Base-by-base conservation (phyloP, 352 stramenopile genomes). In the Pythium chondricola region DNA sequence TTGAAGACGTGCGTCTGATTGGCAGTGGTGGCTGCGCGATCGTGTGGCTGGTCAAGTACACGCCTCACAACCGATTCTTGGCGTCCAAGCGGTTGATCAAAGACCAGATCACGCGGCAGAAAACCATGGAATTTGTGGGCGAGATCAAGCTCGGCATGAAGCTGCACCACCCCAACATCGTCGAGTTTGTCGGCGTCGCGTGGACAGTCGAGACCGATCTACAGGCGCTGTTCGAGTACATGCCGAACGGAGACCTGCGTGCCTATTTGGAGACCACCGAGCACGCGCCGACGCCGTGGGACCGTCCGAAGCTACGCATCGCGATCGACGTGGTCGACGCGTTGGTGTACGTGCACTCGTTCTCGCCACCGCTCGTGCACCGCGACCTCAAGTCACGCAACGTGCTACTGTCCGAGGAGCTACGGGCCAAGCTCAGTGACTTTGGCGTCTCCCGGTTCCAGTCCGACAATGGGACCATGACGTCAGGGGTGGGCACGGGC, bases 101-200 rank as follows among this genome's bases (percentile, higher is more conserved):
- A 5, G 71, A 82, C 43, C 61, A 84, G 16, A 48, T 70, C 2
- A 81, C 62, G 3, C 61, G 62, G 6, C 56, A 74, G 24, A 61
- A 65, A 13, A 78, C 59, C 0, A 57, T 72, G 10, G 49, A 58
- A 8, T 91, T 93, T 24, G 52, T 86, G 10, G 62, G 56, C 9
- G 81, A 93, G 52, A 85, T 92, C 61, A 88, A 85, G 44, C 67
- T 93, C 43, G 65, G 85, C 5, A 56, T 71, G 2, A 51, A 56
- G 21, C 59, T 92, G 3, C 64, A 81, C 9, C 81, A 91, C 31
- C 63, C 75, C 7, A 74, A 67, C 26, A 73, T 94, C 47, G 64
- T 93, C 4, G 55, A 67, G 36, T 61, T 94, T 9, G 49, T 89
- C 0, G 81, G 81, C 1, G 74, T 74, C 5, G 82, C 77, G 2